phyloP scores from a whole-genome alignment of 2,329 filamentous ascomycete species.

The Colletotrichum nymphaeae region DNA sequence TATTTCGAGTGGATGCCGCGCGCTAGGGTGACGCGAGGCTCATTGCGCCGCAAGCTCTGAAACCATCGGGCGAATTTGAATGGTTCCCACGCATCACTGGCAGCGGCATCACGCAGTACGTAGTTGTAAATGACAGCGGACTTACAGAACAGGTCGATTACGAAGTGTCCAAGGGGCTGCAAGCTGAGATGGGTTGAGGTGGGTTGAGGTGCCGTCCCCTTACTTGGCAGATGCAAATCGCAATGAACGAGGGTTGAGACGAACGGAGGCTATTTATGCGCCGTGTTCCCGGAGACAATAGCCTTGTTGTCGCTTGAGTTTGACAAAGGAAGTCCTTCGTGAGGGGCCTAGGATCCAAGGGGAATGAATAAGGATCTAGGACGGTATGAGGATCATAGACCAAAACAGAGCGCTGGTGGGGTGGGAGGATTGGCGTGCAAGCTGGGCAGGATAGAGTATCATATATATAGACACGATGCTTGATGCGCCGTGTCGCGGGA shows the following conservation, averaged over 20 bases:
- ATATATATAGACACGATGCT: slow-evolving; percentile 34
- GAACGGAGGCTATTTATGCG: slow-evolving; percentile 12
- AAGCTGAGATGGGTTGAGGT: neutral
- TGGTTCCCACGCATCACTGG: slow-evolving; percentile 11
- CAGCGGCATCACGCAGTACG: slow-evolving; percentile 10
- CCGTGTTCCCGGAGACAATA: slow-evolving; percentile 10
- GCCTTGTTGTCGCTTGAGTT: slow-evolving; percentile 19
- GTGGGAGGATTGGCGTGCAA: slow-evolving; percentile 26
- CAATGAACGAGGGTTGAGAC: slow-evolving; percentile 22
- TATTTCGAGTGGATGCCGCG: slow-evolving; percentile 34
- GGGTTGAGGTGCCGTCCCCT: neutral
- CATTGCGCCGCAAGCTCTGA: slow-evolving; percentile 30
- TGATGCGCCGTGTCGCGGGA: slow-evolving; percentile 24
- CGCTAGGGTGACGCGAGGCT: slow-evolving; percentile 30
- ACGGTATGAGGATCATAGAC: slow-evolving; percentile 2
- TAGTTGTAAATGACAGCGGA: slow-evolving; percentile 17
- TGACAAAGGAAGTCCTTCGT: neutral
- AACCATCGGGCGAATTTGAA: slow-evolving; percentile 17
- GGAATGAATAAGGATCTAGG: slow-evolving; percentile 11
- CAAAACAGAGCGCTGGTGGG: slow-evolving; percentile 5
- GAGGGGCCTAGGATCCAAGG: slow-evolving; percentile 1
- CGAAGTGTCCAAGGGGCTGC: slow-evolving; percentile 1
- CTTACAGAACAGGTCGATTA: slow-evolving; percentile 13
- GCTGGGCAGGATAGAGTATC: slow-evolving; percentile 26
- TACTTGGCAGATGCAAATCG: slow-evolving; percentile 27